These are phyloP conservation scores for Rugonectria rugulosa DNA, from an alignment of 2,329 filamentous ascomycete species.

Conservation along the genomic window DNA sequence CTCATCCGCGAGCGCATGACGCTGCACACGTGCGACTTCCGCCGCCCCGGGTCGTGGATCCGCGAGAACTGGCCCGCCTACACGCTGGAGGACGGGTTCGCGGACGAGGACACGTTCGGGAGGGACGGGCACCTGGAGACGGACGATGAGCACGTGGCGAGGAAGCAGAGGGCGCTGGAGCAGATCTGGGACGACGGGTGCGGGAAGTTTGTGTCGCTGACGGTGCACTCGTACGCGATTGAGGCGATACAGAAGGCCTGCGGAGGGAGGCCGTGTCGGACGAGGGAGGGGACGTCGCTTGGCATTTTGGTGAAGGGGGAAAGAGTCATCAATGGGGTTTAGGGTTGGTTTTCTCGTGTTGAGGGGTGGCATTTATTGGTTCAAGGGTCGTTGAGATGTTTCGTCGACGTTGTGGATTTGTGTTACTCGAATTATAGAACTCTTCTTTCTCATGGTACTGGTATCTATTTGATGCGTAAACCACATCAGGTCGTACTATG, in stretches of 20 bases:
- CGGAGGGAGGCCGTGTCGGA: constrained; percentile 54
- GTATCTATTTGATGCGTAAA: too few relatives aligned
- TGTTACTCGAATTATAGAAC: too few relatives aligned
- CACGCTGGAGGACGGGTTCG: constrained; percentile 60
- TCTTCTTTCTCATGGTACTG: too few relatives aligned
- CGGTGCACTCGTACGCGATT: constrained; percentile 58
- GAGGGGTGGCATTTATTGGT: too few relatives aligned
- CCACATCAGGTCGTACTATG: too few relatives aligned
- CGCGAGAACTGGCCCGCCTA: constrained; percentile 57
- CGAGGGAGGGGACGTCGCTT: constrained; percentile 59
- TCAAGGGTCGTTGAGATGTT: too few relatives aligned
- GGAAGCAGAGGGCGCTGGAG: constrained; percentile 53
- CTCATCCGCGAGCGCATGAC: constrained; percentile 66
- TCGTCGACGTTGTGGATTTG: too few relatives aligned
- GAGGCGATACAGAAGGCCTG: constrained; percentile 50
- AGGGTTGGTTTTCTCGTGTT: not conserved
- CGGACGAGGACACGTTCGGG: constrained; percentile 64
- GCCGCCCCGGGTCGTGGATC: constrained; percentile 58
- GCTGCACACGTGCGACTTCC: constrained; percentile 68
- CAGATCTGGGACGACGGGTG: constrained; percentile 52
- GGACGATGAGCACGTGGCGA: constrained; percentile 52
- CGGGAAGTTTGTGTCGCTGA: constrained; percentile 55
- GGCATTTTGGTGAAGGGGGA: constrained; percentile 62
- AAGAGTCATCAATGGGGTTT: constrained; percentile 14
- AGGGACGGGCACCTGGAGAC: constrained; percentile 56